phyloP scores from a whole-genome alignment of 1,284 basidiomycete genomes.

The Papiliotrema flavescens region DNA sequence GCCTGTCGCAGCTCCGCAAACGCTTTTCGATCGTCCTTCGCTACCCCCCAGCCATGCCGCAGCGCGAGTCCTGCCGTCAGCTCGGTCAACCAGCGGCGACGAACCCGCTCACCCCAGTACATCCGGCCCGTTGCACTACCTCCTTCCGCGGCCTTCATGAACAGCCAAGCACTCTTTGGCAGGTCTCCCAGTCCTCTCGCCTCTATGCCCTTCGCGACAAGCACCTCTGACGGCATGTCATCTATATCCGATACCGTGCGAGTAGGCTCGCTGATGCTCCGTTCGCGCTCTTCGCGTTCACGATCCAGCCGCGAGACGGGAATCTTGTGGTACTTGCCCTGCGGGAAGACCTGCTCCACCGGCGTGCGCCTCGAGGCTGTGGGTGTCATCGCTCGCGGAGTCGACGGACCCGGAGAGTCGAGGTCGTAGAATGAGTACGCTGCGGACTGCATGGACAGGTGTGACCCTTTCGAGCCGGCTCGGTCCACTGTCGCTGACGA shows the following conservation, averaged over 20 bases:
- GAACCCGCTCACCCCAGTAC: constrained; percentile 37
- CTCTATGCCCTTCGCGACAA: constrained; percentile 32
- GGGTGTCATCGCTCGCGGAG: constrained; percentile 16
- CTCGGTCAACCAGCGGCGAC: background rate
- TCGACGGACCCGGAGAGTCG: constrained; percentile 18
- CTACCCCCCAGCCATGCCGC: constrained; percentile 44
- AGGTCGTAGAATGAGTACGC: constrained; percentile 41
- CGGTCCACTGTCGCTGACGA: background rate
- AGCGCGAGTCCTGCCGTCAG: constrained; percentile 35
- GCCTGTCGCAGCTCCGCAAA: constrained; percentile 41
- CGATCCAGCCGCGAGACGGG: constrained; percentile 21
- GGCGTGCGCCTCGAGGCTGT: background rate
- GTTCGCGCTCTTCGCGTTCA: constrained; percentile 11
- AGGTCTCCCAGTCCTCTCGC: constrained; percentile 38
- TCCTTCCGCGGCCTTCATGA: constrained; percentile 44
- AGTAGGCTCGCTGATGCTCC: constrained; percentile 11
- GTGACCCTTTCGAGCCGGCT: constrained; percentile 12
- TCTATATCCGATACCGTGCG: background rate
- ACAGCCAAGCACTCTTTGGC: constrained; percentile 43
- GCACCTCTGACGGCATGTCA: constrained; percentile 15
- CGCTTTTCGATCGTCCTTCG: constrained; percentile 38
- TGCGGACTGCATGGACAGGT: constrained; percentile 31
- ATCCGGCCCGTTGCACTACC: constrained; percentile 44
- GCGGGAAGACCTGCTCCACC: constrained; percentile 16
- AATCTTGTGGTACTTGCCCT: constrained; percentile 31